Percentiles rank a stretch among this genome's conserved stretches.
These are phyloP conservation scores for Colletotrichum karsti DNA, from an alignment of 2,329 filamentous ascomycete genomes.

Conservation along the genomic window DNA sequence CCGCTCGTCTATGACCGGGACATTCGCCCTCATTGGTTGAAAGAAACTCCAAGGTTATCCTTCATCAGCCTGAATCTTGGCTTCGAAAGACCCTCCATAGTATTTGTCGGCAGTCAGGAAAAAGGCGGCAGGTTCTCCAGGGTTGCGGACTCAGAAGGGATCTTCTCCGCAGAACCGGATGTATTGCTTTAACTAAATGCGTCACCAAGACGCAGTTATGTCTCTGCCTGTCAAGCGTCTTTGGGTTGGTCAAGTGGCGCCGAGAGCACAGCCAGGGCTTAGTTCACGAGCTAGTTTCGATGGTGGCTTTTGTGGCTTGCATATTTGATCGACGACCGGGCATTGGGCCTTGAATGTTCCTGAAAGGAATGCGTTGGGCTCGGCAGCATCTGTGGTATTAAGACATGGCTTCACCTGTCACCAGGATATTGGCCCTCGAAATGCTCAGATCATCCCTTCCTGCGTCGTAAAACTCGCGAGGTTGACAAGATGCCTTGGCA, in stretches of 20 bases:
- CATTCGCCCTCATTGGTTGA: neutral
- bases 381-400: neutral
- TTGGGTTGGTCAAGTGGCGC: neutral
- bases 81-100: no score
- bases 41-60: neutral
- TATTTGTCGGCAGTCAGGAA: neutral
- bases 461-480: neutral
- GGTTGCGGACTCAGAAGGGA: neutral
- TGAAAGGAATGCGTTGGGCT: constrained; percentile 19
- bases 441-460: no score
- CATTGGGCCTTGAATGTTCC: neutral
- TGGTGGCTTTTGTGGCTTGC: neutral
- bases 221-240: neutral
- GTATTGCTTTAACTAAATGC: constrained; percentile 1
- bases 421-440: neutral
- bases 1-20: neutral
- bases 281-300: neutral
- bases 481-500: neutral
- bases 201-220: neutral
- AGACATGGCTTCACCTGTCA: neutral
- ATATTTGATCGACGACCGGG: neutral
- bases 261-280: neutral
- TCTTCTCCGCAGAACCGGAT: neutral
- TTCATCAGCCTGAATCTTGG: neutral
- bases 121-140: neutral